Evolutionary conservation across 2,329 filamentous ascomycete species (phyloP), one percentile per base, ranked within the genome.

Genomic region (Plenodomus lindquistii): DNA sequence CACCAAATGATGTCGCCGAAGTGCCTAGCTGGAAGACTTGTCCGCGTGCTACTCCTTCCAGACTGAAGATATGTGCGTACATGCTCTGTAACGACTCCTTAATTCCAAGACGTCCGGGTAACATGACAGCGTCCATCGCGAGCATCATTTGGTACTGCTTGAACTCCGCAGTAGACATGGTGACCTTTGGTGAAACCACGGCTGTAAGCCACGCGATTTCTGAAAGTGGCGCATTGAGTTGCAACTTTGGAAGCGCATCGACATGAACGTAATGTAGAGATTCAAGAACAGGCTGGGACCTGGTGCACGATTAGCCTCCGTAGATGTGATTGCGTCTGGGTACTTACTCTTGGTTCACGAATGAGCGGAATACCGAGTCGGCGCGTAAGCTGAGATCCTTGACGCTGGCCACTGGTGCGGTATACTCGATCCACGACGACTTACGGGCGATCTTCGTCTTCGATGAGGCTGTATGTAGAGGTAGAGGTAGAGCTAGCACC

Each of bases 21-120:
- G 9, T 37, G 35, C n/a, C 7, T 10, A 37, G 4, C n/a, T 37
- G 16, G 18, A 37, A 37, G 35, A 37, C 11, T 37, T 54, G 15
- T 10, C 44, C 34, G 18, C 42, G 22, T 3, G 36, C 31, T 18
- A 48, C 41, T 31, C 50, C 46, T 29, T 55, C 48, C 21, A 60
- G 15, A 17, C 63, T 57, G 22, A 48, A 40, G n/a, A 40, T 15
- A 8, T 39, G 22, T 3, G 34, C 10, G 18, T 38, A 45, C 15
- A 45, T 45, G 22, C n/a, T 38, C 16, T 38, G 20, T 13, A 45
- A 4, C 3, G 36, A 34, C 18, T 70, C 60, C 42, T 71, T 71
- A 41, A 70, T 54, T 24, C 55, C 55, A 21, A 50, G 35, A 45
- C 49, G 20, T 47, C 42, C 48, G 19, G 42, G 34, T 21, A 31